Evolutionary conservation across 108 stramenopile species (phyloP), one percentile per base, ranked within the genome.

Genomic region (Chaetoceros muelleri): DNA sequence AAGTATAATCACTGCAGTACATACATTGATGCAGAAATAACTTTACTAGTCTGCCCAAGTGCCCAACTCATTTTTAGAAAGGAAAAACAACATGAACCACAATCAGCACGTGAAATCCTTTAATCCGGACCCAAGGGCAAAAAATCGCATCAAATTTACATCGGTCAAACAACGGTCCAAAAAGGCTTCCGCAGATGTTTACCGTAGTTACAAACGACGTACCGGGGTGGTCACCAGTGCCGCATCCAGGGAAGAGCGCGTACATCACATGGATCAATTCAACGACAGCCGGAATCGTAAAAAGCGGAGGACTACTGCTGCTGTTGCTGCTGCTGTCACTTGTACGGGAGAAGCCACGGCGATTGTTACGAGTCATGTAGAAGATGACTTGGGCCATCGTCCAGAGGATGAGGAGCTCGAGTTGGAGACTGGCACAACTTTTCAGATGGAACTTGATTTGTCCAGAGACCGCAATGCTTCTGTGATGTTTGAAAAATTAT

Each of bases 381-480:
- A 70, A 48, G 63, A 64, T 17, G 45, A 8, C 45, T 47, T 28
- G 3, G 3, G 3, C 19, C 18, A 28, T 58, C 27, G 62, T 57
- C 1, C 71, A 34, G 60, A 70, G 44, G 27, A 48, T 17, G 48
- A 59, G 23, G 52, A 68, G 18, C 25, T 56, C 0, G 60, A 72
- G 19, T 25, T 72, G 27, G 69, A 66, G 30, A 66, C 67, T 51
- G 71, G 79, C 21, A 69, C 76, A 24, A 76, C 71, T 18, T 84
- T 91, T 48, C 67, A 81, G 1, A 60, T 57, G 8, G 90, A 91
- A 61, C 66, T 91, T 40, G 90, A 87, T 60, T 48, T 85, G 52
- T 72, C 90, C 17, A 50, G 71, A 24, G 85, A 87, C 55, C 46
- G 90, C 46, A 91, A 91, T 77, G 81, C 77, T 46, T 91, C 90